Conservation (phyloP, 768 basidiomycete genomes). For the Suillus subalutaceus region DNA sequence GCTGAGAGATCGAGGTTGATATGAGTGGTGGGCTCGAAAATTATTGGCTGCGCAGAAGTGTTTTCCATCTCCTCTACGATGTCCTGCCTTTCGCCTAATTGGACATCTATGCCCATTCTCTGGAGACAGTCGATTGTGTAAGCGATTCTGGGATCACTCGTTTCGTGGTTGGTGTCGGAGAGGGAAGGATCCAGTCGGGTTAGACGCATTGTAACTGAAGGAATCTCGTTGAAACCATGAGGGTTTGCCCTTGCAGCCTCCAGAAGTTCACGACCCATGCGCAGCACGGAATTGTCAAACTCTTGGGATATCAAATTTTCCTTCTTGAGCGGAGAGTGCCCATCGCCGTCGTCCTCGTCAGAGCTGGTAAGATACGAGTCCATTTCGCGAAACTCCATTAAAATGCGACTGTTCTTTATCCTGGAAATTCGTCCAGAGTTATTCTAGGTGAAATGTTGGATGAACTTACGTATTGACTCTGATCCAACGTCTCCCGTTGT, state of each 20-base stretch:
- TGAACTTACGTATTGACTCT: constrained; percentile 82
- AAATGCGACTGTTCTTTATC: constrained; percentile 73
- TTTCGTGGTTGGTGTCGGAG: constrained; percentile 25
- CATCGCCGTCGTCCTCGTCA: constrained; percentile 51
- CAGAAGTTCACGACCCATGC: constrained; percentile 69
- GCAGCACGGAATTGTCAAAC: constrained; percentile 74
- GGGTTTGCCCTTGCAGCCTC: constrained; percentile 64
- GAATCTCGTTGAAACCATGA: constrained; percentile 33
- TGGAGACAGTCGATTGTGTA: constrained; percentile 58
- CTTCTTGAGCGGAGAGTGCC: neutral
- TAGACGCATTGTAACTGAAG: constrained; percentile 61
- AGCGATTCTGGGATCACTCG: constrained; percentile 57
- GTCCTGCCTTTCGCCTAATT: constrained; percentile 59
- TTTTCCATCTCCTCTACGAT: constrained; percentile 12
- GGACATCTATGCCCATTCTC: constrained; percentile 66
- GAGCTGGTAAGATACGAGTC: constrained; percentile 74
- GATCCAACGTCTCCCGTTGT: constrained; percentile 77
- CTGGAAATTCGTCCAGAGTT: constrained; percentile 40
- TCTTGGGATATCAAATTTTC: constrained; percentile 46
- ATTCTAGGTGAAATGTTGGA: constrained; percentile 8
- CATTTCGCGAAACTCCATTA: constrained; percentile 82
- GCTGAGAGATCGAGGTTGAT: constrained; percentile 86
- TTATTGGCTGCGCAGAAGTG: constrained; percentile 18
- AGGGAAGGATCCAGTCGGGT: constrained; percentile 63
- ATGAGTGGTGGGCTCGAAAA: constrained; percentile 51